Evolutionary conservation across 2,329 filamentous ascomycete species (phyloP).

Genomic region (Neonectria faginata): DNA sequence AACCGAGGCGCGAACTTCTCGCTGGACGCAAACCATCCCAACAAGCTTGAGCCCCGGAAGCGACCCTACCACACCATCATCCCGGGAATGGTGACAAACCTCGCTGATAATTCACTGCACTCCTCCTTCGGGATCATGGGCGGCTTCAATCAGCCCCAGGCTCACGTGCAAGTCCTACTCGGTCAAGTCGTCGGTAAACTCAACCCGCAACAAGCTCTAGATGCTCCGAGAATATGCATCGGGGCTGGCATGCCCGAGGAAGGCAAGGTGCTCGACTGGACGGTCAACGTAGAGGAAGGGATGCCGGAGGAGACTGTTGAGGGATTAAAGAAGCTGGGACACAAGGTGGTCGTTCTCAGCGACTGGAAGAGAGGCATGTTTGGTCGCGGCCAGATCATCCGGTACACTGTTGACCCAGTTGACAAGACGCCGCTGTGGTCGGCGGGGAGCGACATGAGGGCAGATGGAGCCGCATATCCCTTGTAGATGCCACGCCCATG

Average conservation of each 20-base stretch:
- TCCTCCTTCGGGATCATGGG: conserved; percentile 97
- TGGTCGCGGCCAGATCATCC: conserved; percentile 88
- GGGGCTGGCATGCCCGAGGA: conserved; percentile 76
- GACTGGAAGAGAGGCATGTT: conserved; percentile 77
- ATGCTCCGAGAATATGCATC: conserved; percentile 92
- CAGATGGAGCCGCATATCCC: conserved; percentile 79
- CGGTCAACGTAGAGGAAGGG: conserved; percentile 85
- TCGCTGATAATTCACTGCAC: conserved; percentile 78
- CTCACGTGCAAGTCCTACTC: conserved; percentile 91
- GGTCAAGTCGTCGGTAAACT: conserved; percentile 87
- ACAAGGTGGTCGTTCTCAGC: conserved; percentile 76
- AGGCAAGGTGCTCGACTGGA: conserved; percentile 68
- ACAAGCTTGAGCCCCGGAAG: conserved; percentile 83
- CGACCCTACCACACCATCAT: conserved; percentile 98
- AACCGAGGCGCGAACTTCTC: conserved; percentile 92
- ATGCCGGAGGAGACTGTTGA: conserved; percentile 76
- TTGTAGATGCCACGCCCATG: conserved; percentile 42
- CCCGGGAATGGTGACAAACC: conserved; percentile 87
- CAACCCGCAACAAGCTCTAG: conserved; percentile 87
- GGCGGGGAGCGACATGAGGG: conserved; percentile 87
- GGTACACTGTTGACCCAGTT: conserved; percentile 75
- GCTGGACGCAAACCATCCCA: conserved; percentile 78
- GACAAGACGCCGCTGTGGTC: conserved; percentile 83
- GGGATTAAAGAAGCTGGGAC: conserved; percentile 76
- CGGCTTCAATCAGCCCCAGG: conserved; percentile 98